Base-by-base conservation (phyloP, 2,329 filamentous ascomycete species). In the Penicillium sp. region DNA sequence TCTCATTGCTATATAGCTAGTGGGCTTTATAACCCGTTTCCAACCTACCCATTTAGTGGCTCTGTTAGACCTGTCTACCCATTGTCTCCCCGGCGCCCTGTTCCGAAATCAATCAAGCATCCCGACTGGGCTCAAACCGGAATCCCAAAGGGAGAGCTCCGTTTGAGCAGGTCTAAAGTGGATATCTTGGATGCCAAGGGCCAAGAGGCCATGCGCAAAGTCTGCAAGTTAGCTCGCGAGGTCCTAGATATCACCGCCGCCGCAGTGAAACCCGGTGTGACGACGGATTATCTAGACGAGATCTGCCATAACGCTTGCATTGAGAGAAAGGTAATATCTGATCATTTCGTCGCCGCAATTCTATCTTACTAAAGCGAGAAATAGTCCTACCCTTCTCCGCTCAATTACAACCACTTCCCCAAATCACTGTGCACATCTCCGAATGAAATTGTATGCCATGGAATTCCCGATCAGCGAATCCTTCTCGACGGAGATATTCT, bases 391-490 rank as follows among this genome's bases (percentile, higher is more conserved):
- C 92, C 92, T 1, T 96, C 92, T 1, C 91, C 91, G 1, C 79
- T 96, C 24, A 96, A 96, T 78, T 96, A 96, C 78, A 89, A 88
- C 78, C 81, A 90, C 73, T 97, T 96, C 75, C 92, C 92, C 62
- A 97, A 97, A 78, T 97, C 92, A 0, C 87, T 96, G 59, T 97
- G 92, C 76, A 96, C 91, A 5, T 96, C 92, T 5, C 77, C 88
- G 21, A 97, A 97, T 78, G 92, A 97, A 75, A 88, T 96, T 61
- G 96, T 97, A 71, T 97, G 92, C 79, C 92, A 97, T 79, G 92
- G 92, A 33, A 97, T 97, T 59, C 92, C 92, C 9, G 92, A 97
- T 69, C 85, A 93, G 71, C 85, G 92, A 54, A 78, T 88, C 6
- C 82, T 97, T 3, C 75, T 90, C 51, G 91, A 97, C 64, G 92